Base-by-base conservation (phyloP, 179 eudicot genomes). In the Beta corolliflora region DNA sequence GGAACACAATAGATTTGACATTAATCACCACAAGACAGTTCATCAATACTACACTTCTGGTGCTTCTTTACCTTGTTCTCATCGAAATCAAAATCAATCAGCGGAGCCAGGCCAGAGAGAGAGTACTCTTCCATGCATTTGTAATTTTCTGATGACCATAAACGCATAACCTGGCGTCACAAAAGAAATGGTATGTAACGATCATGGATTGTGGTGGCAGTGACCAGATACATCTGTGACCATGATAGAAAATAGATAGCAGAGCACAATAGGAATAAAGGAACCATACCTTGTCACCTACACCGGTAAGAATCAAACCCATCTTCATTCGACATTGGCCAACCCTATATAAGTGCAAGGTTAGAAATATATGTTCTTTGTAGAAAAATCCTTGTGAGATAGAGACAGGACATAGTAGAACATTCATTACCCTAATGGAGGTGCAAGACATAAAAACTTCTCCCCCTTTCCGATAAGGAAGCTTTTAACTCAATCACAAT, bases 31-130 rank as follows among this genome's bases (percentile, higher is more conserved):
- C 55, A 41, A 41, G n/a, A 48, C 11, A 58, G 50, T 61, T 68
- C 55, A 77, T 65, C 14, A 76, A 76, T 58, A 25, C 52, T 65
- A 69, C 53, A 79, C 59, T 56, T 56, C 21, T 7, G 45, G 25
- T 69, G 41, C 29, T 69, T 54, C 2, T 54, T 83, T 87, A 94
- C 98, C 98, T 95, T 95, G 88, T 84, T 93, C 88, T 95, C 98
- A 70, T 95, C 98, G 84, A 95, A 95, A 86, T 92, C 98, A 88
- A 90, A 93, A 86, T 95, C 98, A 85, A 94, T 83, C 69, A 91
- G 77, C 77, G 92, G 91, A 54, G 89, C 85, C 79, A 75, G 79
- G 79, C 83, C 91, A 56, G 91, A 87, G 64, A 95, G 86, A 77
- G 83, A 81, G 85, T 87, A 95, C 84, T 95, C 94, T 78, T 90